These are phyloP conservation scores for Schizophyllum amplum DNA, from an alignment of 1,284 basidiomycete genomes.

Conservation along the genomic window DNA sequence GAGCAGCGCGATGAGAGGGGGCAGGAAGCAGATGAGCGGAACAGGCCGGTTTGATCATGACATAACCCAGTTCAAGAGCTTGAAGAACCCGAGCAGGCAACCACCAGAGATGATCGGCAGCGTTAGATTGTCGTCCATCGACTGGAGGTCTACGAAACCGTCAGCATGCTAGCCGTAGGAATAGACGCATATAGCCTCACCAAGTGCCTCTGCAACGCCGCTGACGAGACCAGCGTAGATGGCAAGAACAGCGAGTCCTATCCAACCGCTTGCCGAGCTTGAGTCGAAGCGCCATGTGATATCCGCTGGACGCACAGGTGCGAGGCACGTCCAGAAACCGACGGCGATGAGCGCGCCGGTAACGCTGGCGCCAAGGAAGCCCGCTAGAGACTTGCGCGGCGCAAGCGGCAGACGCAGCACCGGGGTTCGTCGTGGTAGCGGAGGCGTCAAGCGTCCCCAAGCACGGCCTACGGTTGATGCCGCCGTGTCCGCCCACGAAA, in stretches of 20 bases:
- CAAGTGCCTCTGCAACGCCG: constrained; percentile 78
- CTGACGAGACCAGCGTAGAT: constrained; percentile 69
- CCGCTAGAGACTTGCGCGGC: constrained; percentile 81
- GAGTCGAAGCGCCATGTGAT: neutral
- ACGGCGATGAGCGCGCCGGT: constrained; percentile 71
- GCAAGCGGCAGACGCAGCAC: constrained; percentile 68
- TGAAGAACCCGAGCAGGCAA: constrained; percentile 66
- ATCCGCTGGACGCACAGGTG: neutral
- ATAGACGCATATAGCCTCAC: constrained; percentile 35
- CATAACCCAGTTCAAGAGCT: neutral
- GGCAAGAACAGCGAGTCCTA: constrained; percentile 51
- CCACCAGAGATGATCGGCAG: constrained; percentile 87
- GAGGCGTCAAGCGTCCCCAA: constrained; percentile 71
- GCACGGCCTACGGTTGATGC: constrained; percentile 90
- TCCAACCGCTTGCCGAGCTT: constrained; percentile 28
- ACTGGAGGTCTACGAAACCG: constrained; percentile 64
- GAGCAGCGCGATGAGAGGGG: no score
- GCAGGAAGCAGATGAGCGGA: no score
- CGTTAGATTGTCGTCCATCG: constrained; percentile 89
- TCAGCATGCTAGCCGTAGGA: constrained; percentile 18
- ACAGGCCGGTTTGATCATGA: neutral
- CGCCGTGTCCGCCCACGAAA: constrained; percentile 96
- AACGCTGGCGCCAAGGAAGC: constrained; percentile 77
- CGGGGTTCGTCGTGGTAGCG: constrained; percentile 46
- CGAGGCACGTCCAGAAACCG: constrained; percentile 72